Conservation (phyloP, 192 early-diverging fungal genomes). For the Coemansia furcata region DNA sequence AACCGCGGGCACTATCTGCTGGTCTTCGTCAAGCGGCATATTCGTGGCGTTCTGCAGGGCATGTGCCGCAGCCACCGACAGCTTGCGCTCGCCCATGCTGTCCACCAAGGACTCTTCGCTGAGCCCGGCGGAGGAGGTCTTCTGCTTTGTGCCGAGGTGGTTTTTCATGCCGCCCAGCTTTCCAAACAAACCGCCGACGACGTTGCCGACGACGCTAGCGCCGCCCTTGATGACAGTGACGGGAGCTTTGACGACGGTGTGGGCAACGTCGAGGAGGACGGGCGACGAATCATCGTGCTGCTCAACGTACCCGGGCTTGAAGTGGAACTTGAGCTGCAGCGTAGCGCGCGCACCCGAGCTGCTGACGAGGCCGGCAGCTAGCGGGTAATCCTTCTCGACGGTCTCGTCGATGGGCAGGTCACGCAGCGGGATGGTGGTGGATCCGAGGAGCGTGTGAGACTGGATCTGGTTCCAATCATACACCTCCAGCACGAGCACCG, state of each 20-base stretch:
- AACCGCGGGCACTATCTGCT: neutral
- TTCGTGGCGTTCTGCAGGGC: constrained; percentile 34
- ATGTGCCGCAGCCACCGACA: constrained; percentile 27
- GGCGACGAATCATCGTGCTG: constrained; percentile 53
- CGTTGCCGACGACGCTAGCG: constrained; percentile 50
- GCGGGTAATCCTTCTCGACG: constrained; percentile 46
- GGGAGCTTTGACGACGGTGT: constrained; percentile 59
- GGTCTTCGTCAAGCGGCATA: constrained; percentile 33
- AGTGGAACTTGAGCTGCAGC: constrained; percentile 58
- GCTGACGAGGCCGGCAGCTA: constrained; percentile 20
- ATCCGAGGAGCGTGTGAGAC: constrained; percentile 60
- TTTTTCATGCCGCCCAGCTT: constrained; percentile 43
- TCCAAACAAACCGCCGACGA: constrained; percentile 42
- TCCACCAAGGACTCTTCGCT: neutral
- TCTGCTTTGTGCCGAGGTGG: constrained; percentile 6
- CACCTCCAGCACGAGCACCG: constrained; percentile 61
- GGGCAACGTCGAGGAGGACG: constrained; percentile 56
- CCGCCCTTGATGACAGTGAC: constrained; percentile 58
- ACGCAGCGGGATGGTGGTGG: constrained; percentile 53
- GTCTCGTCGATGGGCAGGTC: constrained; percentile 55
- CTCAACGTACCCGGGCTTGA: constrained; percentile 61
- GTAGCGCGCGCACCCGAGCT: constrained; percentile 20
- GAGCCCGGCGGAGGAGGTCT: neutral
- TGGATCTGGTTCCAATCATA: constrained; percentile 81
- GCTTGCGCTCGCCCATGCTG: neutral